Conservation (phyloP, 2,329 filamentous ascomycete genomes). For the Penicillium sp. region DNA sequence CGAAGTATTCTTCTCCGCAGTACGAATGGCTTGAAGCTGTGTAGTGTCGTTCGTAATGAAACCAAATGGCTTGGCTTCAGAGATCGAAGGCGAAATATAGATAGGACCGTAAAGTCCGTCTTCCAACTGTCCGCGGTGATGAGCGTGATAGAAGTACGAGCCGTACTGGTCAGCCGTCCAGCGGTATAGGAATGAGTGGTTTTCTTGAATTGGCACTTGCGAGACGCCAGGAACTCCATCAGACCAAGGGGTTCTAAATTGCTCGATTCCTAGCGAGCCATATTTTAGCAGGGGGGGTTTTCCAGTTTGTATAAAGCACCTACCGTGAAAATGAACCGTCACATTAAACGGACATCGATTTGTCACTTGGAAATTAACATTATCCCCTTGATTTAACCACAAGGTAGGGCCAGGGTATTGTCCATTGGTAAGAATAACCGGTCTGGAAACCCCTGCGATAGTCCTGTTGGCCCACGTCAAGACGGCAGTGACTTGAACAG, state of each 20-base stretch:
- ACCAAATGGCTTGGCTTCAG: slow-evolving; percentile 27
- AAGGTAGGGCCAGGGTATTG: slow-evolving; percentile 30
- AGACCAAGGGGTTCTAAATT: slow-evolving; percentile 56
- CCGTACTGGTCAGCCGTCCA: slow-evolving; percentile 59
- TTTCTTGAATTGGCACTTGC: slow-evolving; percentile 53
- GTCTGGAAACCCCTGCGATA: slow-evolving; percentile 25
- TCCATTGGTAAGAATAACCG: slow-evolving; percentile 29
- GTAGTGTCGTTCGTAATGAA: slow-evolving; percentile 32
- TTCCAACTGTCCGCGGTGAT: slow-evolving; percentile 55
- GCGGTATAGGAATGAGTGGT: slow-evolving; percentile 51
- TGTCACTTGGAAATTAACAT: slow-evolving; percentile 28
- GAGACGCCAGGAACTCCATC: slow-evolving; percentile 60
- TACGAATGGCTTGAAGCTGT: slow-evolving; percentile 44
- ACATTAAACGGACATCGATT: slow-evolving; percentile 31
- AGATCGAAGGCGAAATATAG: slow-evolving; percentile 40
- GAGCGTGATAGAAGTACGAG: slow-evolving; percentile 62
- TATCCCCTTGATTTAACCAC: slow-evolving; percentile 28
- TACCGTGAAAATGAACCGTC: slow-evolving; percentile 34
- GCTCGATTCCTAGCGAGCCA: slow-evolving; percentile 29
- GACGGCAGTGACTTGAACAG: slow-evolving; percentile 18
- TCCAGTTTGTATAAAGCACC: background rate
- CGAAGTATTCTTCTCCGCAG: slow-evolving; percentile 49
- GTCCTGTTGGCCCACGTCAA: slow-evolving; percentile 27
- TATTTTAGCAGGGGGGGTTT: background rate
- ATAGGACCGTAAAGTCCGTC: slow-evolving; percentile 62